Conservation (phyloP, 805 yeast genomes). For the Pichia eremophila region DNA sequence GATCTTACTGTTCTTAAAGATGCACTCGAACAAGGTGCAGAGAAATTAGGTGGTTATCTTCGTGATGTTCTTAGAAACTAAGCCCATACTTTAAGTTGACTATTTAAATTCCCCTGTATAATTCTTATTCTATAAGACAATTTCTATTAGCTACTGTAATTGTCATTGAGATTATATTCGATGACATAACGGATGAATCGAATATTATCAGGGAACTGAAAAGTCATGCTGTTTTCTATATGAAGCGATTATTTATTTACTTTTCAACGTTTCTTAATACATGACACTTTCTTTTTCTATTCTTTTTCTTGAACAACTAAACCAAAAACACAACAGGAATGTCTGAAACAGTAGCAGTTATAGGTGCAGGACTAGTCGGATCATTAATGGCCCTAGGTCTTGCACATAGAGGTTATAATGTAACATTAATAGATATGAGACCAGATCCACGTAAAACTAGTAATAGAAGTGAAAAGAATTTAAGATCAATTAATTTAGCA, state of each 20-base stretch:
- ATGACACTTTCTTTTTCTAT: neutral
- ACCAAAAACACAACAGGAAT: neutral
- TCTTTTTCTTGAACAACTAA: neutral
- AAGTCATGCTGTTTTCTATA: too few species aligned
- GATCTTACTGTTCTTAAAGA: constrained; percentile 84
- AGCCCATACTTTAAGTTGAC: neutral
- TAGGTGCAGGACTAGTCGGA: constrained; percentile 92
- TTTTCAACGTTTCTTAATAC: too few species aligned
- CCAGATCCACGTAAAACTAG: constrained; percentile 45
- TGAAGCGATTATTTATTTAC: too few species aligned
- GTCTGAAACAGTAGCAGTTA: constrained; percentile 40
- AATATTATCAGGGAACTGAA: too few species aligned
- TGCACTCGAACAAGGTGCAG: constrained; percentile 90
- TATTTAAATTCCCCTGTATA: too few species aligned
- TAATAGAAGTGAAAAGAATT: constrained; percentile 13
- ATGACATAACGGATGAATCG: too few species aligned
- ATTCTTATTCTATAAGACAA: too few species aligned
- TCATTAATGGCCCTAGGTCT: constrained; percentile 77
- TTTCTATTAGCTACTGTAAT: too few species aligned
- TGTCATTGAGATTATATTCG: too few species aligned
- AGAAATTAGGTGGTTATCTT: constrained; percentile 72
- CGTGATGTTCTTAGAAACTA: constrained; percentile 65
- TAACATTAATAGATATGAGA: constrained; percentile 63
- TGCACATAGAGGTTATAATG: constrained; percentile 60
- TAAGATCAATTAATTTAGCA: constrained; percentile 77